Percentiles rank a stretch among this genome's conserved stretches.
phyloP scores from a whole-genome alignment of 768 basidiomycete species.

The Podaxis carcinomalis region DNA sequence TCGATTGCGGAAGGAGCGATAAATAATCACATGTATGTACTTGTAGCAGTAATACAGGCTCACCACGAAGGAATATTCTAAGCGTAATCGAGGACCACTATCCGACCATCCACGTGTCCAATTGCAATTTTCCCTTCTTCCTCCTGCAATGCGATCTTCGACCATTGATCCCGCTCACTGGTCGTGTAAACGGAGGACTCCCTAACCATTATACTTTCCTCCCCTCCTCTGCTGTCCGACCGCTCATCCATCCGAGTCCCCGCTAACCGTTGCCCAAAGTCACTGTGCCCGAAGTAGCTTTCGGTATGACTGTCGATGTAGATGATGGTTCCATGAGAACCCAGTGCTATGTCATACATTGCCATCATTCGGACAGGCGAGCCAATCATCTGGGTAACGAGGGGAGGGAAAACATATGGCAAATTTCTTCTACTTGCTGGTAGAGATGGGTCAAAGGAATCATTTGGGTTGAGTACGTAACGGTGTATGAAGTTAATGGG shows the following conservation, averaged over 20 bases:
- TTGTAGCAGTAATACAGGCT: constrained; percentile 3
- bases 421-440: constrained; percentile 30
- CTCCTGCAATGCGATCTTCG: constrained; percentile 40
- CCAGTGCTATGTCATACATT: constrained; percentile 49
- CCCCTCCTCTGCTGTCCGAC: constrained; percentile 19
- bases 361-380: constrained; percentile 58
- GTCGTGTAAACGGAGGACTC: constrained; percentile 22
- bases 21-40: constrained; percentile 14
- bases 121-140: constrained; percentile 42
- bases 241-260: constrained; percentile 24
- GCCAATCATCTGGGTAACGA: constrained; percentile 35
- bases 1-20: background rate
- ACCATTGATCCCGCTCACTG: constrained; percentile 47
- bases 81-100: constrained; percentile 48
- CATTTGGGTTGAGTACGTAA: constrained; percentile 46
- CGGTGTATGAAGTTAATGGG: constrained; percentile 68
- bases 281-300: constrained; percentile 37
- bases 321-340: constrained; percentile 55
- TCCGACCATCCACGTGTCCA: constrained; percentile 40
- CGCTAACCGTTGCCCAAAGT: constrained; percentile 58
- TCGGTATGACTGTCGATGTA: constrained; percentile 67
- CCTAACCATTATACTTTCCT: background rate
- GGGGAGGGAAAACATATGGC: constrained; percentile 40
- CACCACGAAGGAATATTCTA: constrained; percentile 15
- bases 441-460: constrained; percentile 23